These are phyloP conservation scores for Malania oleifera DNA, from an alignment of 164 flowering plant genomes.

Conservation along the genomic window DNA sequence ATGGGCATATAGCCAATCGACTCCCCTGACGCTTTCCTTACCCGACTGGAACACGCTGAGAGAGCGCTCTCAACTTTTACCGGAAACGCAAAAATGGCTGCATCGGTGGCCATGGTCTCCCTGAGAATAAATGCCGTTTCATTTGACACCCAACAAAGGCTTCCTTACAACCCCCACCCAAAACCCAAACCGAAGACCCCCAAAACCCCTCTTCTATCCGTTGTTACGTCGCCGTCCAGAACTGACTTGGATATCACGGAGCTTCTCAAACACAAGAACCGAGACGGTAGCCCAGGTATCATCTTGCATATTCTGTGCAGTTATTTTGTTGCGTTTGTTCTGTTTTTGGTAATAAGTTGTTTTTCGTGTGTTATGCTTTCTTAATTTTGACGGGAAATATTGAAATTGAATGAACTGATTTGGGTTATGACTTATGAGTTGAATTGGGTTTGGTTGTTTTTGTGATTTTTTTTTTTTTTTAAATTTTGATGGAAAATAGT, in stretches of 20 bases:
- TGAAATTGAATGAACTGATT: no score
- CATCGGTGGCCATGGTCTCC: slow-evolving; percentile 12
- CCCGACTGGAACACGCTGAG: no score
- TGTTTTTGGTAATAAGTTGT: no score
- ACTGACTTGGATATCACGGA: not conserved
- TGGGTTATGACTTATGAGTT: no score
- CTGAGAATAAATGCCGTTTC: slow-evolving; percentile 33
- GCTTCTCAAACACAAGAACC: slow-evolving; percentile 7
- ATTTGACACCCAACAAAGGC: slow-evolving; percentile 47
- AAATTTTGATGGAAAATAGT: slow-evolving; percentile 7
- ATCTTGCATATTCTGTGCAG: not conserved
- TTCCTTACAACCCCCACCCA: slow-evolving; percentile 38
- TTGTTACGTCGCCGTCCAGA: slow-evolving; percentile 9
- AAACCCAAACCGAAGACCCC: slow-evolving; percentile 22
- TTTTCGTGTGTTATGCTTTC: not conserved
- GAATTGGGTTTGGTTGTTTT: not conserved
- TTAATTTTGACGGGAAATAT: not conserved
- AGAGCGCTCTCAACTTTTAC: no score
- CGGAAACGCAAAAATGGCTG: not conserved
- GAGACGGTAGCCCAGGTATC: slow-evolving; percentile 14
- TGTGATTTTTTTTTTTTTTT: not conserved
- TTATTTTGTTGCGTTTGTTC: not conserved
- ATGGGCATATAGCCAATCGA: no score
- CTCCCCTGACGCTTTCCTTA: no score
- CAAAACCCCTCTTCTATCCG: slow-evolving; percentile 5